Base-by-base conservation (phyloP, 306 rosid species). In the Arachis stenosperma region DNA sequence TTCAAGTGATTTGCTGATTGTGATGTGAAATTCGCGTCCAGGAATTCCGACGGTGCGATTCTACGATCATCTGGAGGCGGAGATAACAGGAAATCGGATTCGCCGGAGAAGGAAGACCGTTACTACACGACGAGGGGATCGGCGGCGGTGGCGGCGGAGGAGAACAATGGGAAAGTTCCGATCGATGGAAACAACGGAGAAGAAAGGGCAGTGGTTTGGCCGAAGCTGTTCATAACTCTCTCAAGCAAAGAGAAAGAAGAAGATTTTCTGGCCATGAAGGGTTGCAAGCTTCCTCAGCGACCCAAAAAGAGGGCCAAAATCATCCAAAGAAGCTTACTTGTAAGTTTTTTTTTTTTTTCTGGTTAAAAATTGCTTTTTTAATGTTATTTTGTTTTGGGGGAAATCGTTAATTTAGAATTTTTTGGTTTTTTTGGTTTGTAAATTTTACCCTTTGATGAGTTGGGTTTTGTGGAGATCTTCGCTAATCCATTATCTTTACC, bases 221-320 rank as follows among this genome's bases (percentile, higher is more conserved):
- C 97, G 1, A 90, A 88, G 77, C 81, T 90, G 65, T 88, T 78
- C 46, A 83, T 85, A 56, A 69, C 86, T 39, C 82, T 90, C 33
- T 88, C 97, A 6, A 90, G 93, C 86, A 90, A 90, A 75, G 97
- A 90, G 73, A 90, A 90, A 67, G 97, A 90, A 41, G 92, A 90
- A 22, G 96, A 90, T 29, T 90, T 90, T 85, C 81, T 90, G 47
- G 96, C 93, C 3, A 88, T 90, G 93, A 90, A 90, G 56, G 93
- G 96, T 29, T 90, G 93, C 65, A 90, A 86, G 63, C 91, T 87
- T 73, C 91, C 96, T 60, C 93, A 88, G 65, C 86, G 96, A 72
- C 96, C 96, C 0, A 90, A 90, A 78, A 90, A 90, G 81, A 83
- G 96, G 54, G 93, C 96, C 27, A 90, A 90, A 65, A 75, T 88